Conservation (phyloP, 2,329 filamentous ascomycete species). For the Aspergillus unguis region DNA sequence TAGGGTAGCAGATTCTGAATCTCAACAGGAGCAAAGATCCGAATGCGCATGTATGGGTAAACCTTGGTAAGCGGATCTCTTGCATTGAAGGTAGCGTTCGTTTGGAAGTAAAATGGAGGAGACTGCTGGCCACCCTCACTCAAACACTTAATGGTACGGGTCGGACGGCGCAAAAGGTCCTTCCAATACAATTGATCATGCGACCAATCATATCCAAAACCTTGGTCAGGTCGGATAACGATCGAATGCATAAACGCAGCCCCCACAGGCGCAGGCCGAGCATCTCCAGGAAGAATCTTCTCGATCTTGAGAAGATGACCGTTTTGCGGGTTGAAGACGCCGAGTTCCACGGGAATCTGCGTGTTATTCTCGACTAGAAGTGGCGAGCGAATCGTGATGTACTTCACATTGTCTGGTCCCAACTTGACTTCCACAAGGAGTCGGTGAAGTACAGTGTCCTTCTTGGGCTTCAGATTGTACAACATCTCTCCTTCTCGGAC, state of each 20-base stretch:
- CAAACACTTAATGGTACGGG: slow-evolving; percentile 81
- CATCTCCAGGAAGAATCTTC: slow-evolving; percentile 90
- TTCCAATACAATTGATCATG: slow-evolving; percentile 88
- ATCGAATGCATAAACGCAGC: slow-evolving; percentile 86
- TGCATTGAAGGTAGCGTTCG: slow-evolving; percentile 80
- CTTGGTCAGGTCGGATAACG: slow-evolving; percentile 85
- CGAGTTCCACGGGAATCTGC: slow-evolving; percentile 90
- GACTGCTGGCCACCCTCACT: slow-evolving; percentile 75
- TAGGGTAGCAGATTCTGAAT: slow-evolving; percentile 93
- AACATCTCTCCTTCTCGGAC: slow-evolving; percentile 92
- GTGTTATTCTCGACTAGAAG: slow-evolving; percentile 93
- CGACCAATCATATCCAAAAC: slow-evolving; percentile 96
- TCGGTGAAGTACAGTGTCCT: slow-evolving; percentile 79
- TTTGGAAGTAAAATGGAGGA: slow-evolving; percentile 92
- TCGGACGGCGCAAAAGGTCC: slow-evolving; percentile 79
- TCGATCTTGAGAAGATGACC: slow-evolving; percentile 95
- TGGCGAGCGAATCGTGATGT: slow-evolving; percentile 91
- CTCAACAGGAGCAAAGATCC: slow-evolving; percentile 86
- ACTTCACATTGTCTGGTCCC: slow-evolving; percentile 94
- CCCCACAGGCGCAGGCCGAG: slow-evolving; percentile 84
- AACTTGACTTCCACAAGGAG: slow-evolving; percentile 88
- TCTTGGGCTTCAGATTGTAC: slow-evolving; percentile 83
- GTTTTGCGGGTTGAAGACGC: slow-evolving; percentile 81
- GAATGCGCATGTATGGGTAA: slow-evolving; percentile 93
- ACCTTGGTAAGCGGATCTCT: slow-evolving; percentile 76